Percentiles rank a stretch among this genome's conserved stretches.
Evolutionary conservation across 2,329 filamentous ascomycete genomes (phyloP).

Genomic region (Fusarium sacchari): DNA sequence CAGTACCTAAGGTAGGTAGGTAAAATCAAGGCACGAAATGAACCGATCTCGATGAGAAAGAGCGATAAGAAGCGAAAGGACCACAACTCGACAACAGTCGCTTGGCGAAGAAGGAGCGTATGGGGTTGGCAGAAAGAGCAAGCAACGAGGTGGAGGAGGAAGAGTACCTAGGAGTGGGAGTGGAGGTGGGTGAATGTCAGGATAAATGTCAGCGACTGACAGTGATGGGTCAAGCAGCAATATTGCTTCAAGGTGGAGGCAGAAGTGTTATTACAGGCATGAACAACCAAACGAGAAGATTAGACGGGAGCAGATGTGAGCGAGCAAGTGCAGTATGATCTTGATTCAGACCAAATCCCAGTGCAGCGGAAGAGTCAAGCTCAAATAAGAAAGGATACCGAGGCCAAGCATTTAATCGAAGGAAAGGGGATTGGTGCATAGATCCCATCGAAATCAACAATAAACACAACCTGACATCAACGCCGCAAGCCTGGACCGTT

Average conservation of each 20-base stretch:
- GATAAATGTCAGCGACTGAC: slow-evolving; percentile 9
- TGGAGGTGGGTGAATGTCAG: slow-evolving; percentile 5
- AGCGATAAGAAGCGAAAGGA: slow-evolving; percentile 37
- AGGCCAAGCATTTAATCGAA: slow-evolving; percentile 9
- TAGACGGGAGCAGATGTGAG: slow-evolving; percentile 14
- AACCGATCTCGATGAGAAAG: slow-evolving; percentile 28
- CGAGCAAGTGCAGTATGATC: slow-evolving; percentile 20
- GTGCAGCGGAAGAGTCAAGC: slow-evolving; percentile 21
- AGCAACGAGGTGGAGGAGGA: slow-evolving; percentile 1
- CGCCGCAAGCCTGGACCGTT: slow-evolving; percentile 14
- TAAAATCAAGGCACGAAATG: slow-evolving; percentile 15
- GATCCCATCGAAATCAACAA: slow-evolving; percentile 7
- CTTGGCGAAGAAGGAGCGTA: slow-evolving; percentile 32
- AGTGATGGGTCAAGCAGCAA: slow-evolving; percentile 1
- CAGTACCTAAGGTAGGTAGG: background rate
- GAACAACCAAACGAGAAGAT: background rate
- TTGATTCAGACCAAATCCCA: background rate
- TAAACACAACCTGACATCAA: slow-evolving; percentile 17
- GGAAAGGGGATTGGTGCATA: slow-evolving; percentile 22
- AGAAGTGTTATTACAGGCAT: slow-evolving; percentile 4
- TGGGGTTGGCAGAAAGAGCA: slow-evolving; percentile 15
- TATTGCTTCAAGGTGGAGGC: slow-evolving; percentile 9
- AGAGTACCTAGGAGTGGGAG: background rate
- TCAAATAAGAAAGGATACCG: slow-evolving; percentile 38
- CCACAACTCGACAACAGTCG: slow-evolving; percentile 16